Evolutionary conservation across 495 filamentous ascomycete species (phyloP), one percentile per base, ranked within the genome.

Genomic region (Talaromyces adpressus): DNA sequence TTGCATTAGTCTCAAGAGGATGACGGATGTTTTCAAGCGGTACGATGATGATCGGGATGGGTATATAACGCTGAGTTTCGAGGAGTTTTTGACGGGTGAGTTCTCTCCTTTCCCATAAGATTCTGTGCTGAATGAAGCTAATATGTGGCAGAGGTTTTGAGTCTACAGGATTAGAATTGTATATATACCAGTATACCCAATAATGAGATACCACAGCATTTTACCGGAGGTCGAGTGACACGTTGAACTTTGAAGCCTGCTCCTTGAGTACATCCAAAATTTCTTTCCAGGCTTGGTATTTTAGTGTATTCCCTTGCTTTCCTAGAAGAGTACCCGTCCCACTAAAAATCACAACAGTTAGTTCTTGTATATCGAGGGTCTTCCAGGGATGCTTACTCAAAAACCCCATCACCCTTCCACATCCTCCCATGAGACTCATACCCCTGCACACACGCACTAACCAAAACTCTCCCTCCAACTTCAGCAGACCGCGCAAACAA

Each of bases 1-100:
- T 30, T 98, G 94, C 72, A 98, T 98, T 70, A 89, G 85, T 70
- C 79, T 98, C 68, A 95, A 97, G 84, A 83, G 95, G 64, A 97
- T 98, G 93, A 98, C 94, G 65, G 94, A 98, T 74, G 93, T 97
- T 20, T 98, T 98, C 74, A 98, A 98, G 86, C 91, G 90, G 72
- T 98, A 98, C 75, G 94, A 98, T 66, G 90, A 96, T 64, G 94
- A 98, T 75, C 85, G 94, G 32, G 94, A 98, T 77, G 94, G 94
- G 34, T 95, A 87, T 70, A 91, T 93, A 61, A 92, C 89, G 6
- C 72, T 93, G 59, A 91, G 88, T 69, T 93, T 93, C 70, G 89
- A 91, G 76, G 87, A 91, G 65, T 91, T 91, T 70, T 80, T 91
- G 72, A 89, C 86, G 18, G 89, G 82, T 84, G 68, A 69, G 79